phyloP scores from a whole-genome alignment of 345 rosid genomes.

The Arabidopsis thaliana region DNA sequence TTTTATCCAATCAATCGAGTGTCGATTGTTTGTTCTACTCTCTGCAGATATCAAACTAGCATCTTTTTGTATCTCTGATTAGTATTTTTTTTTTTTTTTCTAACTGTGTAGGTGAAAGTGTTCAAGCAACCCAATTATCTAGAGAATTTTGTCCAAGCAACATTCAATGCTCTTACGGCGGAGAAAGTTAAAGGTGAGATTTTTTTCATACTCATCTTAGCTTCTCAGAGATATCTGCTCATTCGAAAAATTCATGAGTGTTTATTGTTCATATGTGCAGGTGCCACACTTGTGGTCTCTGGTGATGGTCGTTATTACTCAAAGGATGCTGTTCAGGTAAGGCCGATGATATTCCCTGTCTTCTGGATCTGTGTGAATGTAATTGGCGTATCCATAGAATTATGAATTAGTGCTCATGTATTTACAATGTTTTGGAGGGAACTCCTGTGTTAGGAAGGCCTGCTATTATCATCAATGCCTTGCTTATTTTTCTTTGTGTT shows the following conservation, averaged over 20 bases:
- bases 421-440: background rate
- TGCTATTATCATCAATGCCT: constrained; percentile 1
- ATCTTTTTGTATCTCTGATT: constrained; percentile 20
- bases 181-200: constrained; percentile 79
- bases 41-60: constrained; percentile 7
- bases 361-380: constrained; percentile 10
- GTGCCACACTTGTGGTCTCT: constrained; percentile 97
- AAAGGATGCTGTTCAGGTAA: constrained; percentile 94
- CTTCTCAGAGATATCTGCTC: background rate
- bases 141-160: constrained; percentile 85
- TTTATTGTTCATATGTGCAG: constrained; percentile 48
- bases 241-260: constrained; percentile 1
- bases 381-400: background rate
- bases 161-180: constrained; percentile 80
- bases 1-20: background rate
- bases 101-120: constrained; percentile 79
- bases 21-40: background rate
- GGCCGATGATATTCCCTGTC: background rate
- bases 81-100: background rate
- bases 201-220: background rate
- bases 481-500: background rate
- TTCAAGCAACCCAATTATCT: constrained; percentile 85
- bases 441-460: background rate
- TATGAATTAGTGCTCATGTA: background rate
- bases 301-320: constrained; percentile 99